phyloP scores from a whole-genome alignment of 495 filamentous ascomycete genomes.

The Lasiosphaeriaceae sp. region DNA sequence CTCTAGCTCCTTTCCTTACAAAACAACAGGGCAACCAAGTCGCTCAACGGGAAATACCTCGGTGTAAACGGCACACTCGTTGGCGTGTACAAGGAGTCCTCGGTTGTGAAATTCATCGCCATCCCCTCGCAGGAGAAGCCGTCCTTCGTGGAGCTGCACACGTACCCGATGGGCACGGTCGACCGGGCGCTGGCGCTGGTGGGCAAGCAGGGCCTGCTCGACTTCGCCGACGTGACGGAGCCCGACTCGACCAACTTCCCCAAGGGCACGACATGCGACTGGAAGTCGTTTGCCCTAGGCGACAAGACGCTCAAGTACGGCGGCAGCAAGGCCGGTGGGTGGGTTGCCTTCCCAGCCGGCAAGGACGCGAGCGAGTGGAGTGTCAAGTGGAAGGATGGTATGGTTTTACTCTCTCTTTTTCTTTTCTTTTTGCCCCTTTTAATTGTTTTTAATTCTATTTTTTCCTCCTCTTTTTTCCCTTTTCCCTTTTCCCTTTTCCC shows the following conservation, averaged over 20 bases:
- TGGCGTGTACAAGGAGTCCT: conserved; percentile 1
- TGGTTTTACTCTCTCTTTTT: conserved; percentile 7
- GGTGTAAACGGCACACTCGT: conserved; percentile 3
- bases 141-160: conserved; percentile 31
- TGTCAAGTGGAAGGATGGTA: conserved; percentile 38
- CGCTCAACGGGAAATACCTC: conserved; percentile 6
- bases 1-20: too few relatives aligned
- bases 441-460: neutral
- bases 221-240: conserved; percentile 33
- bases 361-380: conserved; percentile 20
- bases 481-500: too few relatives aligned
- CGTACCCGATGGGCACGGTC: conserved; percentile 26
- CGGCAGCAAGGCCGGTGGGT: conserved; percentile 20
- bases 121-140: neutral
- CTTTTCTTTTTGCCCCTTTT: neutral
- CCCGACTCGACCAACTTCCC: conserved; percentile 23
- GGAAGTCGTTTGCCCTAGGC: conserved; percentile 30
- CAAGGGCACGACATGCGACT: conserved; percentile 28
- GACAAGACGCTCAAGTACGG: conserved; percentile 20
- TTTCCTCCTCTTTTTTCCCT: neutral
- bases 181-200: conserved; percentile 34
- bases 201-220: conserved; percentile 23
- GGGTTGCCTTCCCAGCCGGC: conserved; percentile 32
- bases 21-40: neutral
- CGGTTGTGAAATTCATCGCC: conserved; percentile 1